Conservation (phyloP, 2,329 filamentous ascomycete genomes). For the Elsinoe batatas region DNA sequence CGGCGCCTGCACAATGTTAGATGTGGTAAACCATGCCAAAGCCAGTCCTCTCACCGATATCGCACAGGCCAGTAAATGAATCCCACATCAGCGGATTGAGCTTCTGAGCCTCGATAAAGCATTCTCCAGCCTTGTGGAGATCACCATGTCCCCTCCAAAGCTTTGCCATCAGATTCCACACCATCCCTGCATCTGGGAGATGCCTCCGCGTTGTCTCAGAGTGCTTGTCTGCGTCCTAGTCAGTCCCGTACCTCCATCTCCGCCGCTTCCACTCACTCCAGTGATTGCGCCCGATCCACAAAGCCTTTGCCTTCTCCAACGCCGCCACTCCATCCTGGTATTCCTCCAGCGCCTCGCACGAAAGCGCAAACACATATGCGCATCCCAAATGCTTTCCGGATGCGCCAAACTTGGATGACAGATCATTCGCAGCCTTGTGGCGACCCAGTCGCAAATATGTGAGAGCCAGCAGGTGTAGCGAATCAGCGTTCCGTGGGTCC, state of each 20-base stretch:
- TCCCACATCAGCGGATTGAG: slow-evolving; percentile 97
- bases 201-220: slow-evolving; percentile 64
- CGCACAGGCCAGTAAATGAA: slow-evolving; percentile 79
- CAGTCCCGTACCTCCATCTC: background rate
- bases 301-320: slow-evolving; percentile 67
- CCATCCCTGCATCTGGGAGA: slow-evolving; percentile 71
- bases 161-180: slow-evolving; percentile 78
- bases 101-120: slow-evolving; percentile 81
- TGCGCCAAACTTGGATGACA: slow-evolving; percentile 59
- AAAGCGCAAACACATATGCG: slow-evolving; percentile 82
- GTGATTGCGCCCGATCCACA: slow-evolving; percentile 65
- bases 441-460: slow-evolving; percentile 78
- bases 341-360: slow-evolving; percentile 69
- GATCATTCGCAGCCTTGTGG: slow-evolving; percentile 75
- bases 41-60: slow-evolving; percentile 46
- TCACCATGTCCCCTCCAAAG: slow-evolving; percentile 73
- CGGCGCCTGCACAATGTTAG: slow-evolving; percentile 49
- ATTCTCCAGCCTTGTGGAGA: slow-evolving; percentile 71
- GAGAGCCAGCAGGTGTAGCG: slow-evolving; percentile 70
- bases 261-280: slow-evolving; percentile 53
- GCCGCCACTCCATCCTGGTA: slow-evolving; percentile 73
- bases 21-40: background rate
- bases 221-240: slow-evolving; percentile 49
- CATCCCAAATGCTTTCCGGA: slow-evolving; percentile 74
- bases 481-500: slow-evolving; percentile 71